A percentile compares a stretch with the other conserved stretches of the same genome.
Evolutionary conservation across 805 yeast genomes (phyloP).

Genomic region (Candida insectorum): DNA sequence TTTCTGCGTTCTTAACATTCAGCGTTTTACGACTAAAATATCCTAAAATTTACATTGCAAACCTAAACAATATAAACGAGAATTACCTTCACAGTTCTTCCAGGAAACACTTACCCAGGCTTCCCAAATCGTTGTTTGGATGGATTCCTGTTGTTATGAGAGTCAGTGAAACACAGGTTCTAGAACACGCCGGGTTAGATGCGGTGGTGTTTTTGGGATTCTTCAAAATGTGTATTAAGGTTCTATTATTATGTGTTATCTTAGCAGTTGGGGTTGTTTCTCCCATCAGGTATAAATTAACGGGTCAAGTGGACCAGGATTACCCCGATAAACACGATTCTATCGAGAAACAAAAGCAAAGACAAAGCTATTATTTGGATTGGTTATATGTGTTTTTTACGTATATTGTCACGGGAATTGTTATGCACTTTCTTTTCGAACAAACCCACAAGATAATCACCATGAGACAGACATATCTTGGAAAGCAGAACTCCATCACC

Average conservation of each 20-base stretch:
- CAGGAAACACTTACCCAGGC: constrained; percentile 52
- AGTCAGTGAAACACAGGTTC: constrained; percentile 69
- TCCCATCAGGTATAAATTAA: constrained; percentile 78
- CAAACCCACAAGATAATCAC: constrained; percentile 73
- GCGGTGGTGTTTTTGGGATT: constrained; percentile 90
- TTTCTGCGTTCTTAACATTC: constrained; percentile 63
- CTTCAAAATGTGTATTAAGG: constrained; percentile 81
- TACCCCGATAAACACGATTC: constrained; percentile 19
- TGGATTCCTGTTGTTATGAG: constrained; percentile 72
- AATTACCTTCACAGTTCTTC: constrained; percentile 41
- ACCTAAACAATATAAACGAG: constrained; percentile 49
- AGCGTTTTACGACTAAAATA: constrained; percentile 67
- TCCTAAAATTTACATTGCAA: constrained; percentile 83
- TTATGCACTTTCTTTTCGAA: constrained; percentile 56
- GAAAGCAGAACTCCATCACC: constrained; percentile 82
- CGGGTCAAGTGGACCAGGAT: constrained; percentile 52
- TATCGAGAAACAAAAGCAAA: constrained; percentile 7
- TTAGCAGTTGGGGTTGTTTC: constrained; percentile 75
- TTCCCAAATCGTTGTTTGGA: constrained; percentile 65
- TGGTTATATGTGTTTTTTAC: constrained; percentile 91
- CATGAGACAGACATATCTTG: constrained; percentile 77
- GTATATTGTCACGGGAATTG: constrained; percentile 72
- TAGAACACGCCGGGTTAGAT: constrained; percentile 90
- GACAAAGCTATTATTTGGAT: constrained; percentile 48
- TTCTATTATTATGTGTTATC: constrained; percentile 59